Evolutionary conservation across 148 eudicot species (phyloP).

Genomic region (Vaccinium macrocarpon): DNA sequence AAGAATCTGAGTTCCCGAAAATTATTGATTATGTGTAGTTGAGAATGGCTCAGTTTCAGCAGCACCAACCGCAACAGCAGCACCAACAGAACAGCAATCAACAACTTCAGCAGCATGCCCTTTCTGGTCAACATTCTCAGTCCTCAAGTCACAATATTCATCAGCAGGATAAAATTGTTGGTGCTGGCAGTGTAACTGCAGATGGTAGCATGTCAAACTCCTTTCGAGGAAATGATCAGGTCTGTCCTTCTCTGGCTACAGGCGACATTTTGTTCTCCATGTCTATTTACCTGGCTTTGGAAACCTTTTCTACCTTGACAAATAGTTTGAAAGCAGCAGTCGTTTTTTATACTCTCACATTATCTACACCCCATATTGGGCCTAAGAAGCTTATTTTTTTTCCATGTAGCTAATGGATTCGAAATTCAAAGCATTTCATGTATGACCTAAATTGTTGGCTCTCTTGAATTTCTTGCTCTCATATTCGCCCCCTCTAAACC

Average conservation of each 20-base stretch:
- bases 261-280: not conserved
- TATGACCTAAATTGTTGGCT: not conserved
- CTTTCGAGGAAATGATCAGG: constrained; percentile 69
- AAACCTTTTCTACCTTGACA: not conserved
- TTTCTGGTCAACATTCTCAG: constrained; percentile 57
- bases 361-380: not conserved
- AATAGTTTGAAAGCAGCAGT: not conserved
- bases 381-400: not conserved
- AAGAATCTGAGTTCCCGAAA: not conserved
- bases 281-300: not conserved
- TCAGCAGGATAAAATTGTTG: constrained; percentile 53
- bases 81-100: constrained; percentile 45
- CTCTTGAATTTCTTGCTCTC: not conserved
- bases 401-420: not conserved
- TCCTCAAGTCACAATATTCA: constrained; percentile 44
- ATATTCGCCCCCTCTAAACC: not conserved
- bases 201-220: constrained; percentile 65
- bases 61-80: constrained; percentile 37
- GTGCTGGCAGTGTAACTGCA: constrained; percentile 45
- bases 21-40: constrained; percentile 30
- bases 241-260: constrained; percentile 18
- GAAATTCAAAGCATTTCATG: not conserved
- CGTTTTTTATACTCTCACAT: not conserved
- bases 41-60: constrained; percentile 58
- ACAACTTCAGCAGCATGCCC: constrained; percentile 49